Evolutionary conservation across 148 eudicot genomes (phyloP).

Genomic region (Rhododendron molle): DNA sequence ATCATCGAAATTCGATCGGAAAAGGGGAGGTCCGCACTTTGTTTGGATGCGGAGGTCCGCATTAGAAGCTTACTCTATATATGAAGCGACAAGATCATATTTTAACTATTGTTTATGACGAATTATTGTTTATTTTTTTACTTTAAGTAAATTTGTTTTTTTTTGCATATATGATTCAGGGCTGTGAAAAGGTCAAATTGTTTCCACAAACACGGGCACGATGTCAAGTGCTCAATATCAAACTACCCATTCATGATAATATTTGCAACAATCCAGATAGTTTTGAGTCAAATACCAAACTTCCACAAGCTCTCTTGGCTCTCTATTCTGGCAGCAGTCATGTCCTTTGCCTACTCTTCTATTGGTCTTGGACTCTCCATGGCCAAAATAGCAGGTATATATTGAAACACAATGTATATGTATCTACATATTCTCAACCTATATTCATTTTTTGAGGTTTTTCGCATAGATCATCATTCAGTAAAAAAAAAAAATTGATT

Average conservation of each 20-base stretch:
- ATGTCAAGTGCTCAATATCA: slow-evolving; percentile 44
- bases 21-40: too few species aligned
- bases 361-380: slow-evolving; percentile 89
- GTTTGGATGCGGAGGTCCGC: too few species aligned
- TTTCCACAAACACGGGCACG: slow-evolving; percentile 65
- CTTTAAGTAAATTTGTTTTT: background rate
- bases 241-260: slow-evolving; percentile 67
- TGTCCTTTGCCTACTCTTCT: slow-evolving; percentile 87
- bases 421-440: background rate
- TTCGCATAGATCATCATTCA: background rate
- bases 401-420: background rate
- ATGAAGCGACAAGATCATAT: too few species aligned
- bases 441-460: background rate
- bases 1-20: too few species aligned
- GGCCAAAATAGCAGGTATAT: slow-evolving; percentile 77
- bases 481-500: background rate
- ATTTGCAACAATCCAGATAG: slow-evolving; percentile 60
- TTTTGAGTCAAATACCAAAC: slow-evolving; percentile 85
- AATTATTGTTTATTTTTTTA: background rate
- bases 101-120: too few species aligned
- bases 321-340: slow-evolving; percentile 75
- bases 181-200: slow-evolving; percentile 84
- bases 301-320: slow-evolving; percentile 90
- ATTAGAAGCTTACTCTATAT: too few species aligned
- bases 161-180: slow-evolving; percentile 30